Evolutionary conservation across 192 early-diverging fungal genomes (phyloP).

Genomic region (Backusella mclennaniae): DNA sequence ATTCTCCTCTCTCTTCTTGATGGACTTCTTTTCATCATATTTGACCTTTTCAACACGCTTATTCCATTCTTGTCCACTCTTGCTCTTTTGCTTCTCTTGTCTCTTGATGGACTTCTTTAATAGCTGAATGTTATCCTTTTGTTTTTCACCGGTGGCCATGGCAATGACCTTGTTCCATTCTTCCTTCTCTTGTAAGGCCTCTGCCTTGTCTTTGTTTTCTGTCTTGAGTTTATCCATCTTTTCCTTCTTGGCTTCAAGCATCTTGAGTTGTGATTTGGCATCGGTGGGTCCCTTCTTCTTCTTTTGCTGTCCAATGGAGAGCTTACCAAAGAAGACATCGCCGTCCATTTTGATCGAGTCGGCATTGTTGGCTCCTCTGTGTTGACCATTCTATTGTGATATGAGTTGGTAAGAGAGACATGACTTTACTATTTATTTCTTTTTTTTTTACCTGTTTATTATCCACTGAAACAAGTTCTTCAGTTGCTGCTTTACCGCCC

Average conservation of each 20-base stretch:
- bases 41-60: conserved; percentile 69
- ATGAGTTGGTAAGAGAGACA: too few relatives aligned
- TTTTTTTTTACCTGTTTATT: background rate
- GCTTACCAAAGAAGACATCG: conserved; percentile 64
- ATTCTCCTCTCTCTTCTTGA: conserved; percentile 84
- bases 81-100: conserved; percentile 78
- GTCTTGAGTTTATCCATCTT: conserved; percentile 73
- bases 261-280: conserved; percentile 61
- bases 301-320: conserved; percentile 64
- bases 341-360: conserved; percentile 52
- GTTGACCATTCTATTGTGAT: conserved; percentile 13
- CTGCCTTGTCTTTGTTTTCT: conserved; percentile 64
- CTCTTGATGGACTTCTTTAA: conserved; percentile 92
- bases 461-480: conserved; percentile 49
- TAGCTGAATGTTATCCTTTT: conserved; percentile 88
- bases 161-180: conserved; percentile 81
- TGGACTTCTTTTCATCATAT: conserved; percentile 61
- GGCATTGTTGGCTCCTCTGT: conserved; percentile 13
- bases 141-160: conserved; percentile 85
- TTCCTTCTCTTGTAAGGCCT: conserved; percentile 67
- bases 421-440: background rate
- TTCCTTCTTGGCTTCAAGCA: conserved; percentile 70
- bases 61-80: conserved; percentile 82
- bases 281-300: conserved; percentile 65
- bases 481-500: conserved; percentile 42